Conservation (phyloP, 495 filamentous ascomycete species). For the Astrothelium subdiscretum region DNA sequence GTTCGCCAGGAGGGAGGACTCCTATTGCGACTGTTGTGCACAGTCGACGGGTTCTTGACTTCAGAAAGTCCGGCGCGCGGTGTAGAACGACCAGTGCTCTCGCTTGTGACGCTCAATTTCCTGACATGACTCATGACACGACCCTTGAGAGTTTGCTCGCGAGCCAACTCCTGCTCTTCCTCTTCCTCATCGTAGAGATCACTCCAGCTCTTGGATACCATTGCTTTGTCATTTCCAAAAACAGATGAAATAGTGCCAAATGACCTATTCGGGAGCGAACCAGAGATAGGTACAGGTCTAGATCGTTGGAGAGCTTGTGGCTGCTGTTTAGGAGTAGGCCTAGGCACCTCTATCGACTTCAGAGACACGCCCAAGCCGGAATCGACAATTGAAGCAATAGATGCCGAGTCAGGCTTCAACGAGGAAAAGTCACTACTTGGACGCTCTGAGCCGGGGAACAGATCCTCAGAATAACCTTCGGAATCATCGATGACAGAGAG, state of each 20-base stretch:
- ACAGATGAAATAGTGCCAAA: conserved; percentile 53
- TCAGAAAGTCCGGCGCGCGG: conserved; percentile 27
- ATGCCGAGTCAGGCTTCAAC: conserved; percentile 57
- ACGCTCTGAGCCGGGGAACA: conserved; percentile 71
- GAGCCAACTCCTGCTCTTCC: conserved; percentile 46
- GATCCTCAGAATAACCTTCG: conserved; percentile 72
- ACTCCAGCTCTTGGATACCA: conserved; percentile 92
- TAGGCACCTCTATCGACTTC: conserved; percentile 45
- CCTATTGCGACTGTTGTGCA: conserved; percentile 24
- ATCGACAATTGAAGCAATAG: conserved; percentile 66
- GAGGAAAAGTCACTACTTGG: conserved; percentile 30
- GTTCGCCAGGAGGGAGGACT: conserved; percentile 9
- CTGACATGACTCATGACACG: conserved; percentile 17
- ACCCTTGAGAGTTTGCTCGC: conserved; percentile 22
- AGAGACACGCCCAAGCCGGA: conserved; percentile 61
- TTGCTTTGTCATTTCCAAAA: conserved; percentile 61
- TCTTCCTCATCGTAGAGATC: conserved; percentile 90
- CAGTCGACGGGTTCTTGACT: conserved; percentile 24
- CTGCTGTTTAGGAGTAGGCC: conserved; percentile 20
- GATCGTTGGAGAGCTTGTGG: conserved; percentile 26
- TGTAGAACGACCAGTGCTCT: conserved; percentile 22
- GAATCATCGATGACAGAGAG: conserved; percentile 75
- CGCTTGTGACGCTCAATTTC: conserved; percentile 8
- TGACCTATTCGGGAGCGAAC: conserved; percentile 61
- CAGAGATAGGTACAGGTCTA: conserved; percentile 50